A percentile compares a stretch with the other conserved stretches of the same genome.
Conservation (phyloP, 1,139 yeast species). For the Nakaseomyces uthaithaninus region DNA sequence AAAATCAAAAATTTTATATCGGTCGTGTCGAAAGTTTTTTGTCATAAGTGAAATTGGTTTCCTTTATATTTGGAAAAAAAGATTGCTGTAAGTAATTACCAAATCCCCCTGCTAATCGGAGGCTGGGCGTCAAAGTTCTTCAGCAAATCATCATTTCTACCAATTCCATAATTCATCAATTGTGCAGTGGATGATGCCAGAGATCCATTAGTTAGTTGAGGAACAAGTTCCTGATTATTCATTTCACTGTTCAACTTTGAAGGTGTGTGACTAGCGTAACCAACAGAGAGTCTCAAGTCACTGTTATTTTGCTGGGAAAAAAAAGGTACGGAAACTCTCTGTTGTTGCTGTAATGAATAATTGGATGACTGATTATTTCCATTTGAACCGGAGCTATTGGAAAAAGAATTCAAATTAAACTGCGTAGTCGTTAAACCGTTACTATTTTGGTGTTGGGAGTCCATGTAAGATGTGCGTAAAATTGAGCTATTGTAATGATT, state of each 20-base stretch:
- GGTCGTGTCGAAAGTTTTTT: background rate
- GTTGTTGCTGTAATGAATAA: slow-evolving; percentile 1
- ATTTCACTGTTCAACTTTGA: background rate
- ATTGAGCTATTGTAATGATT: slow-evolving; percentile 1
- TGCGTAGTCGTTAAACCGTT: background rate
- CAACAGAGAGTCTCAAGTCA: background rate
- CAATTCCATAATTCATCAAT: slow-evolving; percentile 1
- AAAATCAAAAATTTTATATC: too few species aligned
- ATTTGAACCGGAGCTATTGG: background rate
- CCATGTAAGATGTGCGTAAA: background rate
- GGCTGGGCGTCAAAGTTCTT: slow-evolving; percentile 1
- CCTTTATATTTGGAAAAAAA: too few species aligned
- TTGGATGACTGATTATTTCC: background rate
- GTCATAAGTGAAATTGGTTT: background rate
- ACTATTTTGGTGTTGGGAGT: background rate
- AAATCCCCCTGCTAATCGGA: slow-evolving; percentile 5
- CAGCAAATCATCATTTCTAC: background rate
- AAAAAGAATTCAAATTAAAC: slow-evolving; percentile 1
- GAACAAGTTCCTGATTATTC: background rate
- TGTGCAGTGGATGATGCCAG: background rate
- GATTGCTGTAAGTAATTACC: background rate
- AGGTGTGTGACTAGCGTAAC: background rate
- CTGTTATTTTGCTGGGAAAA: slow-evolving; percentile 4
- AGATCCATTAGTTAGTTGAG: slow-evolving; percentile 4
- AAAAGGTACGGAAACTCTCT: slow-evolving; percentile 5